Conservation (phyloP, 2,329 filamentous ascomycete species). For the Cyclaneusma minus region DNA sequence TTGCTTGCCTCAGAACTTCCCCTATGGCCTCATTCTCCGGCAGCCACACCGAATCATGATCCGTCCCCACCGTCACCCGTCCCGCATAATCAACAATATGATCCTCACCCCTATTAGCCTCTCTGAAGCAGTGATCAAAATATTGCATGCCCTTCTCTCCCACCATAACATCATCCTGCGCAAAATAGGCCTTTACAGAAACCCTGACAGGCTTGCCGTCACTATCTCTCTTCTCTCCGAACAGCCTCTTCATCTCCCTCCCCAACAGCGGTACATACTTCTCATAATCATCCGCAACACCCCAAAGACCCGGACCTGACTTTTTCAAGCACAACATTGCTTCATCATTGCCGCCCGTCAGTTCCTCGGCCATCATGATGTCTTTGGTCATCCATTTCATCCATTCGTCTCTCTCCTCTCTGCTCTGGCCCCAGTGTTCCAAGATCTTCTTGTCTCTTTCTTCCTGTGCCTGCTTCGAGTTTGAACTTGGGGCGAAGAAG, state of each 20-base stretch:
- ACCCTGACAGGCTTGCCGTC: conserved; percentile 7
- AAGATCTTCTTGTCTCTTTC: conserved; percentile 5
- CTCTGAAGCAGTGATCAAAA: conserved; percentile 25
- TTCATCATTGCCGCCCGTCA: conserved; percentile 14
- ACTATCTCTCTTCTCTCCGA: conserved; percentile 5
- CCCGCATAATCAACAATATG: conserved; percentile 23
- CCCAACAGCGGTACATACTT: conserved; percentile 5
- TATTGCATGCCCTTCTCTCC: conserved; percentile 24
- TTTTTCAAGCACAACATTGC: conserved; percentile 13
- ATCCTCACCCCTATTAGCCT: conserved; percentile 12
- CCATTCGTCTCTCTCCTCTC: no score
- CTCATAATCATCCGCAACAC: conserved; percentile 4
- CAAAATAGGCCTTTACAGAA: conserved; percentile 20
- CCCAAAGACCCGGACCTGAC: conserved; percentile 7
- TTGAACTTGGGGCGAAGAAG: conserved; percentile 4
- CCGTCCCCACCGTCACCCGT: conserved; percentile 15
- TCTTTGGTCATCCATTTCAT: no score
- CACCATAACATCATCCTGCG: conserved; percentile 25
- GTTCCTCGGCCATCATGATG: conserved; percentile 13
- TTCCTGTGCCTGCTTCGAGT: conserved; percentile 1
- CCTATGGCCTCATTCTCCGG: no score
- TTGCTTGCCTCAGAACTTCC: no score
- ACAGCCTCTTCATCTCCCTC: conserved; percentile 5
- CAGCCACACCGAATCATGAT: no score
- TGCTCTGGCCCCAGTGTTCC: conserved; percentile 8